phyloP scores from a whole-genome alignment of 495 filamentous ascomycete species.

The Penicillium turbatum region DNA sequence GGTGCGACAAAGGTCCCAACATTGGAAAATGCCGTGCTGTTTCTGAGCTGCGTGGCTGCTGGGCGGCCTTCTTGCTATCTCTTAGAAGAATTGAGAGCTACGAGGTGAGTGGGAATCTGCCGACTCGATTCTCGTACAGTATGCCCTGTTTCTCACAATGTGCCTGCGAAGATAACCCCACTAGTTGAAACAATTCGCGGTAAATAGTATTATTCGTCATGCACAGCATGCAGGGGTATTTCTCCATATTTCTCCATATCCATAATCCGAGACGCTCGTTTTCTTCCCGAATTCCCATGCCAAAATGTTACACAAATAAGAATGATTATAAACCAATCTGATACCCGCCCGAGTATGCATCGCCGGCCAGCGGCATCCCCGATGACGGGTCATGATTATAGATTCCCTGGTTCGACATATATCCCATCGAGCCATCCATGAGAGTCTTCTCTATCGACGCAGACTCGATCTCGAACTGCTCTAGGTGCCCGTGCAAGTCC shows the following conservation, averaged over 20 bases:
- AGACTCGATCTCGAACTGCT: slow-evolving; percentile 33
- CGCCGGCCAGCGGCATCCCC: slow-evolving; percentile 26
- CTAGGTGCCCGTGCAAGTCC: slow-evolving; percentile 26
- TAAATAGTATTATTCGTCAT: slow-evolving; percentile 4
- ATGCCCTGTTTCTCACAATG: no score
- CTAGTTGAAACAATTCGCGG: neutral
- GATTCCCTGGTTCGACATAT: slow-evolving; percentile 8
- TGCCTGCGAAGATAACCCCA: no score
- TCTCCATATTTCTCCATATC: slow-evolving; percentile 6
- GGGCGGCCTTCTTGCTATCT: no score
- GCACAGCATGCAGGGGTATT: slow-evolving; percentile 5
- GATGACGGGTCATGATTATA: slow-evolving; percentile 11
- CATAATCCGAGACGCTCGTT: neutral
- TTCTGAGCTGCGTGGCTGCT: no score
- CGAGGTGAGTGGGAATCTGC: no score
- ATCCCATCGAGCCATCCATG: slow-evolving; percentile 10
- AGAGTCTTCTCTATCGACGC: slow-evolving; percentile 14
- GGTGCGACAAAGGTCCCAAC: no score
- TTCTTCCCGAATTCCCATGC: neutral
- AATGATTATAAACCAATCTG: slow-evolving; percentile 10
- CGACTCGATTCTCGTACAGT: no score
- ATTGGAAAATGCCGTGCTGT: no score
- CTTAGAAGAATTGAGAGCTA: no score
- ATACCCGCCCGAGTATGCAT: slow-evolving; percentile 21
- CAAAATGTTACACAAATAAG: neutral